Conservation (phyloP, 2,329 filamentous ascomycete species). For the Fusarium haematococcum region DNA sequence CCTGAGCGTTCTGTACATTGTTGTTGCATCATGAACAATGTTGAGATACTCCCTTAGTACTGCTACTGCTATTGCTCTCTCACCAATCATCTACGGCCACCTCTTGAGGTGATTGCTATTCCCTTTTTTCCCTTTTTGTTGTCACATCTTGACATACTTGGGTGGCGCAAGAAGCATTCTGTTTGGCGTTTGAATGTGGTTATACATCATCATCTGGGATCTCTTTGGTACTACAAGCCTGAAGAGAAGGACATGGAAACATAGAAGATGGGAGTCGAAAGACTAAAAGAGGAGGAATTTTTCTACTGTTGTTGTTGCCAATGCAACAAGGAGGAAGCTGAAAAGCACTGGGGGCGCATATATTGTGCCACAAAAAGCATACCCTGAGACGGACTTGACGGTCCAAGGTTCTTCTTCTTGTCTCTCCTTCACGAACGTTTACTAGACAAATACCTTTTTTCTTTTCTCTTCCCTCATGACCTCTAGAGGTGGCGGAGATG, state of each 20-base stretch:
- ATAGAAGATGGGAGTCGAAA: slow-evolving; percentile 19
- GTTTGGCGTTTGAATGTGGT: slow-evolving; percentile 45
- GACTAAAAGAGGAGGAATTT: slow-evolving; percentile 13
- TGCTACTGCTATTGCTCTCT: slow-evolving; percentile 1
- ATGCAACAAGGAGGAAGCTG: slow-evolving; percentile 23
- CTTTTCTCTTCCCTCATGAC: slow-evolving; percentile 25
- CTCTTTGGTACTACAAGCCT: slow-evolving; percentile 37
- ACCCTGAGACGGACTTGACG: slow-evolving; percentile 30
- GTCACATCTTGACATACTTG: slow-evolving; percentile 20
- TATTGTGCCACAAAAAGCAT: slow-evolving; percentile 26
- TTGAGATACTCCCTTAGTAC: slow-evolving; percentile 22
- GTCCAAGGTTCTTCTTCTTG: slow-evolving; percentile 35
- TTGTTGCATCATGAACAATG: slow-evolving; percentile 35
- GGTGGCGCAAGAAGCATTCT: slow-evolving; percentile 40
- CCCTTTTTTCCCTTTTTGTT: slow-evolving; percentile 17
- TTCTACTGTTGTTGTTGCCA: slow-evolving; percentile 4
- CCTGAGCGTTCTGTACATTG: slow-evolving; percentile 44
- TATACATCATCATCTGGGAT: slow-evolving; percentile 34
- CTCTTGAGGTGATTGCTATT: slow-evolving; percentile 20
- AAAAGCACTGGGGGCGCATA: slow-evolving; percentile 6
- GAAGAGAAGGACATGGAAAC: slow-evolving; percentile 29
- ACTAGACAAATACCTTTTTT: slow-evolving; percentile 8
- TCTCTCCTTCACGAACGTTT: slow-evolving; percentile 34
- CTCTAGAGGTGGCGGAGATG: slow-evolving; percentile 28
- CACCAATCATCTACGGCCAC: slow-evolving; percentile 19